Percentiles rank a stretch among this genome's conserved stretches.
Evolutionary conservation across 1,284 basidiomycete genomes (phyloP).

Genomic region (Melampsora larici-populina): DNA sequence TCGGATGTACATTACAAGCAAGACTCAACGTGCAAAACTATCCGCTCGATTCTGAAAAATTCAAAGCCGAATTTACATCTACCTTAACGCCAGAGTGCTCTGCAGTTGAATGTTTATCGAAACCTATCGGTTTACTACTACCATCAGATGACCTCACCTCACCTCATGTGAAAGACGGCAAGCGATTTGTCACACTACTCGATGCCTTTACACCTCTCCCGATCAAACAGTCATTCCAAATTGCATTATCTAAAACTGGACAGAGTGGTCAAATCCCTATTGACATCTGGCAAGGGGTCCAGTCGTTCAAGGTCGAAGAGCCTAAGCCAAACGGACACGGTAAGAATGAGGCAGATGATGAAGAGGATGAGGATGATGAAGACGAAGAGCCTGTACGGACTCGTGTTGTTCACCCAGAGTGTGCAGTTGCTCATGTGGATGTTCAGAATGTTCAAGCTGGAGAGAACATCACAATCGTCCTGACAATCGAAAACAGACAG

Average conservation of each 20-base stretch:
- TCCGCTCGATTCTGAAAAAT: conserved; percentile 56
- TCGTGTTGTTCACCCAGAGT: conserved; percentile 30
- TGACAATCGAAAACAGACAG: conserved; percentile 31
- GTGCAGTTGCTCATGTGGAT: conserved; percentile 27
- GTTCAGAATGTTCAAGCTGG: conserved; percentile 22
- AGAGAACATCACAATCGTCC: conserved; percentile 13
- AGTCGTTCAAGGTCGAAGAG: conserved; percentile 66
- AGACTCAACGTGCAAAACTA: conserved; percentile 61
- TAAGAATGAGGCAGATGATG: conserved; percentile 53
- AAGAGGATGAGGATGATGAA: too few species aligned
- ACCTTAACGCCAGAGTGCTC: conserved; percentile 54
- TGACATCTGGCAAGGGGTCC: conserved; percentile 83
- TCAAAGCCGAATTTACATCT: conserved; percentile 52
- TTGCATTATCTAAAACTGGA: conserved; percentile 67
- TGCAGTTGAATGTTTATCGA: conserved; percentile 62
- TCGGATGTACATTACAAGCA: conserved; percentile 84
- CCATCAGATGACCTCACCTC: conserved; percentile 60
- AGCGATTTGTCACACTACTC: conserved; percentile 66
- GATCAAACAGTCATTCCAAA: conserved; percentile 65
- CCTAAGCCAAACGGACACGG: conserved; percentile 52
- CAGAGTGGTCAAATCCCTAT: conserved; percentile 63
- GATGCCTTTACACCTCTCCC: conserved; percentile 75
- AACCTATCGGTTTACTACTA: conserved; percentile 75
- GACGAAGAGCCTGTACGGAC: conserved; percentile 64
- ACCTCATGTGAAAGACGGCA: conserved; percentile 56